These are phyloP conservation scores for Rhodotorula graminis DNA, from an alignment of 768 basidiomycete species.

Conservation along the genomic window DNA sequence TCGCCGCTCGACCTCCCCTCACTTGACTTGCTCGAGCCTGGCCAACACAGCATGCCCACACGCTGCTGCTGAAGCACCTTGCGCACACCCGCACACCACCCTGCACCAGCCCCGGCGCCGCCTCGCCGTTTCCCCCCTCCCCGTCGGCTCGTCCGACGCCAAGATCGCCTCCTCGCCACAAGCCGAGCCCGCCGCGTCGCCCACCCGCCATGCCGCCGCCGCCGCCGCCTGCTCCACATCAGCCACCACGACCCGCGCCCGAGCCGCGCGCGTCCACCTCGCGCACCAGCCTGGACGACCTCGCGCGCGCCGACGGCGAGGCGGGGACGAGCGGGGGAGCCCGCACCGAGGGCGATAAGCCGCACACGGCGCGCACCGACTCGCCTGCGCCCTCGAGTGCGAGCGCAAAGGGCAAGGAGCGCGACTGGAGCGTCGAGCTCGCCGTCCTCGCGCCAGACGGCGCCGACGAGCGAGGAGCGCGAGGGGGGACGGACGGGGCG, in stretches of 20 bases:
- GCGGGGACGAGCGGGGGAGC: not conserved
- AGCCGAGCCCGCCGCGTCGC: too few species aligned
- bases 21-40: too few species aligned
- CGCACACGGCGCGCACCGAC: not conserved
- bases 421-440: constrained; percentile 5
- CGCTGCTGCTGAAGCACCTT: too few species aligned
- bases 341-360: not conserved
- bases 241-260: too few species aligned
- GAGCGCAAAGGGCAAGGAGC: not conserved
- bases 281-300: not conserved
- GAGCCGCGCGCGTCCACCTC: not conserved
- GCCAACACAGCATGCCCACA: too few species aligned
- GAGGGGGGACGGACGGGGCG: not conserved
- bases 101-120: too few species aligned
- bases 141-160: too few species aligned
- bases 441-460: not conserved
- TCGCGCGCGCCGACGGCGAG: not conserved
- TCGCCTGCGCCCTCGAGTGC: not conserved
- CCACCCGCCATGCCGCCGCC: not conserved
- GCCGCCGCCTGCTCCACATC: too few species aligned
- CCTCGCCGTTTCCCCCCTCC: too few species aligned
- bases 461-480: too few species aligned
- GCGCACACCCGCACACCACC: too few species aligned
- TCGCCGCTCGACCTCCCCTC: too few species aligned
- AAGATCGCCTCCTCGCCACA: not conserved